Evolutionary conservation across 768 basidiomycete genomes (phyloP).

Genomic region (Serendipita sp.): DNA sequence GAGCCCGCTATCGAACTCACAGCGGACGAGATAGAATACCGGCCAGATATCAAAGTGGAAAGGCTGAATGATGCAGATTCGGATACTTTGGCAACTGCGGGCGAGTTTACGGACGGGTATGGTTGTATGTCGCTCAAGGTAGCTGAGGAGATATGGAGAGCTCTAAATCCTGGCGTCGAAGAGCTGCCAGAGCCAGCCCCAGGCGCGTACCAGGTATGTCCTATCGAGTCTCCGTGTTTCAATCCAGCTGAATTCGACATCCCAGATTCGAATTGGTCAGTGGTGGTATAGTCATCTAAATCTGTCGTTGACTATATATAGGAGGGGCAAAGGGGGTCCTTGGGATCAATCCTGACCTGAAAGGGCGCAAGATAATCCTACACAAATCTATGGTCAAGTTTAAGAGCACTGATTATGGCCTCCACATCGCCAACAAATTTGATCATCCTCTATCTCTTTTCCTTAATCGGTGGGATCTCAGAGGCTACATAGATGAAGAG

Average conservation of each 20-base stretch:
- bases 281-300: background rate
- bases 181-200: slow-evolving; percentile 16
- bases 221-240: slow-evolving; percentile 30
- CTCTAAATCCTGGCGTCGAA: slow-evolving; percentile 20
- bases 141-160: slow-evolving; percentile 32
- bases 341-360: slow-evolving; percentile 39
- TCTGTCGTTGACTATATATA: background rate
- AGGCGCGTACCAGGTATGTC: background rate
- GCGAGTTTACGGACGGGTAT: slow-evolving; percentile 53
- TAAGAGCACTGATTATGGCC: slow-evolving; percentile 28
- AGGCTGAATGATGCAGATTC: slow-evolving; percentile 16
- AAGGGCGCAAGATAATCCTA: slow-evolving; percentile 35
- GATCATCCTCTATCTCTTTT: slow-evolving; percentile 42
- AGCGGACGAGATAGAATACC: slow-evolving; percentile 25
- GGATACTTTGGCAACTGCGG: slow-evolving; percentile 20
- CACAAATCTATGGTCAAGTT: slow-evolving; percentile 60
- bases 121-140: slow-evolving; percentile 45
- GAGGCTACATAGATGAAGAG: background rate
- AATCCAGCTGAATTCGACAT: background rate
- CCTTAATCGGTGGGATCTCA: slow-evolving; percentile 28
- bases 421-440: slow-evolving; percentile 55
- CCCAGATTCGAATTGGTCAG: slow-evolving; percentile 17
- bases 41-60: slow-evolving; percentile 30
- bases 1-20: slow-evolving; percentile 36
- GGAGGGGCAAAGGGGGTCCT: slow-evolving; percentile 43